Evolutionary conservation across 345 rosid species (phyloP).

Genomic region (Pistacia atlantica): DNA sequence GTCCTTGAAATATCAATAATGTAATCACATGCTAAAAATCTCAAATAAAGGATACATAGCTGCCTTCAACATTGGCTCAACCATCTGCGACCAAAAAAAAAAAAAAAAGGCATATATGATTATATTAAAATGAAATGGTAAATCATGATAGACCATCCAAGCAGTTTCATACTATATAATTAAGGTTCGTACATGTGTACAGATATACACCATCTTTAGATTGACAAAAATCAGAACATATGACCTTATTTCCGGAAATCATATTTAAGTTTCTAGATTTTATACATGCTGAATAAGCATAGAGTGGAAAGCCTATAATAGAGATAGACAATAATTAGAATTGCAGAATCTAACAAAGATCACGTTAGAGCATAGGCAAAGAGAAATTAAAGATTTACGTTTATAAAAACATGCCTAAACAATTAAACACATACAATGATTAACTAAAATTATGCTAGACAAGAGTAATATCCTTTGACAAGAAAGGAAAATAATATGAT

Average conservation of each 20-base stretch:
- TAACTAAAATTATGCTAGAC: no score
- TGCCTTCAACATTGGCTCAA: conserved; percentile 86
- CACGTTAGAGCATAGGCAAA: background rate
- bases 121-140: background rate
- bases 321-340: background rate
- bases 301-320: background rate
- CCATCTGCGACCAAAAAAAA: conserved; percentile 64
- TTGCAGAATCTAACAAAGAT: background rate
- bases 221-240: background rate
- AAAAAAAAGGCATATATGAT: conserved; percentile 15
- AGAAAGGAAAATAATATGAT: background rate
- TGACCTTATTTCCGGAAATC: background rate
- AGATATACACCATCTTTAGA: background rate
- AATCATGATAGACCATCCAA: background rate
- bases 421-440: no score
- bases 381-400: background rate
- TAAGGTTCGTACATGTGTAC: background rate
- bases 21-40: conserved; percentile 9
- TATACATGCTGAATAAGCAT: background rate
- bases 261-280: background rate
- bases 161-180: background rate
- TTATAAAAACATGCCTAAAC: no score
- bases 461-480: background rate
- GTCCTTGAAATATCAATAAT: background rate
- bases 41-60: conserved; percentile 61